Evolutionary conservation across 139 green algal species (phyloP), one percentile per base, ranked within the genome.

Genomic region (Monoraphidium neglectum): DNA sequence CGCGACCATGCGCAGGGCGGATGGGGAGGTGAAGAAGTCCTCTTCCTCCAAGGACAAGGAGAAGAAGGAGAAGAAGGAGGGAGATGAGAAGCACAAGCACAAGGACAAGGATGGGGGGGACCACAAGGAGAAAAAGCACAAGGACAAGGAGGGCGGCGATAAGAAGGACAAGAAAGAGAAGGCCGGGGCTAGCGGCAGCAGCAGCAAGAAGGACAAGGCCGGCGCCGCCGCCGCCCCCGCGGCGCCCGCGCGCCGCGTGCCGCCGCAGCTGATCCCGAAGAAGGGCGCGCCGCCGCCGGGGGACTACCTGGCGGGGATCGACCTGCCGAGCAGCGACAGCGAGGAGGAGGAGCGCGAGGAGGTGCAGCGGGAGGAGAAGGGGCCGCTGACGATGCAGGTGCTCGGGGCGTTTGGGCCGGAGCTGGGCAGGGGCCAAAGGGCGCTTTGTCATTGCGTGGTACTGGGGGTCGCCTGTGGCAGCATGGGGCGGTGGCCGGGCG

Each of bases 221-320:
- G 4, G 63, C 37, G 70, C 60, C 16, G 13, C 57, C 16, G 60
- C 69, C 30, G 28, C 26, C 30, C 26, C 74, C 2, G 37, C 46
- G 43, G 23, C 47, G 54, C 47, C 70, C 66, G n/a, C n/a, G n/a
- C n/a, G n/a, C n/a, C n/a, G n/a, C n/a, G n/a, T n/a, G 46, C 70
- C 78, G 36, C 76, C 78, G 36, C 75, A 70, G 57, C 75, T 61
- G 56, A 86, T 49, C 63, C 76, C 49, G 57, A 80, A 65, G 57
- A 74, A 49, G 21, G 73, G 84, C 75, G 68, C 49, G 24, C 68
- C 36, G 70, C 61, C 23, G 32, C 77, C 37, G 28, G 67, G 74
- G 61, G 83, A 90, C 74, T 99, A 98, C 81, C 78, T 97, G 15
- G 93, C 81, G 0, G 96, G 93, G 43, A 89, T 98, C n/a, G 95